Base-by-base conservation (phyloP, 768 basidiomycete genomes). In the Tulasnella calospora region DNA sequence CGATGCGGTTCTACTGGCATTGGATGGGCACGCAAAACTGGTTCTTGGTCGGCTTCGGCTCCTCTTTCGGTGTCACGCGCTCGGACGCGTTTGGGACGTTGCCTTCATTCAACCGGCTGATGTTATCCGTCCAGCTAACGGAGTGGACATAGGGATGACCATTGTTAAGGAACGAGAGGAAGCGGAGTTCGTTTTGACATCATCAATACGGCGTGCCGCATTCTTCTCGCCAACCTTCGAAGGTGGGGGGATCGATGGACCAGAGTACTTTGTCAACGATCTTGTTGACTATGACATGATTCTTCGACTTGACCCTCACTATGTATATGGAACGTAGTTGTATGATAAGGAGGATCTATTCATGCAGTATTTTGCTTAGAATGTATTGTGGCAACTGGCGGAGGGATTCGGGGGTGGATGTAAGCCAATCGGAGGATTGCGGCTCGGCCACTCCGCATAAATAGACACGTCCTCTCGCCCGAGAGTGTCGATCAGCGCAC, bases 261-360 rank as follows among this genome's bases (percentile, higher is more conserved):
- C 17, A 51, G 47, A 15, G 69, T 71, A 17, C 35, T 74, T 74
- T 46, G 44, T 74, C 1, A 74, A 74, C 36, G 73, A 74, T n/a
- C 44, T 74, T 7, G 27, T 74, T 1, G 73, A 74, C 27, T 40
- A 46, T n/a, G 73, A 74, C n/a, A 74, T 74, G 73, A 40, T 74
- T 19, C 73, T 74, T 74, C 30, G 73, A 41, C 27, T 74, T 46
- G 19, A 74, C 36, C 30, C 30, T 2, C 12, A 9, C 30, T 41
- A 74, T 15, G 15, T 30, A 15, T 36, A 46, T 19, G 69, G 69
- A 17, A 71, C 69, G 2, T 71, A 71, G 40, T 71, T 35, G 2
- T 7, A 40, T 3, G n/a, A n/a, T n/a, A n/a, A n/a, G n/a, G n/a
- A n/a, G n/a, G n/a, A n/a, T n/a, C n/a, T n/a, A n/a, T n/a, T 38